A percentile compares a stretch with the other conserved stretches of the same genome.
Evolutionary conservation across 352 stramenopile genomes (phyloP).

Genomic region (Globisporangium recalcitrans): DNA sequence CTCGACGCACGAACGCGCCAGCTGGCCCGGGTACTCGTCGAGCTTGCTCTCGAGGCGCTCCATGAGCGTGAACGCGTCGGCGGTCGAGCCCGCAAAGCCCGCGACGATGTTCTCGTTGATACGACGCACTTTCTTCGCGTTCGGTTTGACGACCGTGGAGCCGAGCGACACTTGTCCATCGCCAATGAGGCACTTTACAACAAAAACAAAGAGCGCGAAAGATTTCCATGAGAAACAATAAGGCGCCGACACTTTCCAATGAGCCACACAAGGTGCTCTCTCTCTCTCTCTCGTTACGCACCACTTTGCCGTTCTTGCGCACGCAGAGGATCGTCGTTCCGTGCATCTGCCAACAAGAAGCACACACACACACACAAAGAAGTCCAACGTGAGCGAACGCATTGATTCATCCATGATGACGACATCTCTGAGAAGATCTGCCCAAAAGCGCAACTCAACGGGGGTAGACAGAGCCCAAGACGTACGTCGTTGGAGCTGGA

Average conservation of each 20-base stretch:
- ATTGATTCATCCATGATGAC: background rate
- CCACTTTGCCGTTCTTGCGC: constrained; percentile 96
- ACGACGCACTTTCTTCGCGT: constrained; percentile 96
- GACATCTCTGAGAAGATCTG: constrained; percentile 1
- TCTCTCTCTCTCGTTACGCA: constrained; percentile 26
- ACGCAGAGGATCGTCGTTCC: constrained; percentile 98
- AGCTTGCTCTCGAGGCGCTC: constrained; percentile 98
- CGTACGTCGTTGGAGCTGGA: constrained; percentile 50
- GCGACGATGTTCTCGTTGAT: constrained; percentile 94
- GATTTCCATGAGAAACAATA: background rate
- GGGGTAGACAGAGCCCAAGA: background rate
- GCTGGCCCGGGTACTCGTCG: constrained; percentile 96
- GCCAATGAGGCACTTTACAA: constrained; percentile 89
- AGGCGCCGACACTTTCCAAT: background rate
- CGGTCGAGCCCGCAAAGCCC: constrained; percentile 96
- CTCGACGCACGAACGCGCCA: constrained; percentile 96
- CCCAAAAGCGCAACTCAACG: background rate
- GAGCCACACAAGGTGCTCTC: background rate
- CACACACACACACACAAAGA: background rate
- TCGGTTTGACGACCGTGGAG: constrained; percentile 95
- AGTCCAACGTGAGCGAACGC: background rate
- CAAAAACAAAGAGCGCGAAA: background rate
- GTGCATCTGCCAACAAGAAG: constrained; percentile 65
- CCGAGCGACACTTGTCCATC: constrained; percentile 98
- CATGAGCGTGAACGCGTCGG: constrained; percentile 97